A percentile compares a stretch with the other conserved stretches of the same genome.
Evolutionary conservation across 2,329 filamentous ascomycete genomes (phyloP).

Genomic region (Chaetomiaceae sp.): DNA sequence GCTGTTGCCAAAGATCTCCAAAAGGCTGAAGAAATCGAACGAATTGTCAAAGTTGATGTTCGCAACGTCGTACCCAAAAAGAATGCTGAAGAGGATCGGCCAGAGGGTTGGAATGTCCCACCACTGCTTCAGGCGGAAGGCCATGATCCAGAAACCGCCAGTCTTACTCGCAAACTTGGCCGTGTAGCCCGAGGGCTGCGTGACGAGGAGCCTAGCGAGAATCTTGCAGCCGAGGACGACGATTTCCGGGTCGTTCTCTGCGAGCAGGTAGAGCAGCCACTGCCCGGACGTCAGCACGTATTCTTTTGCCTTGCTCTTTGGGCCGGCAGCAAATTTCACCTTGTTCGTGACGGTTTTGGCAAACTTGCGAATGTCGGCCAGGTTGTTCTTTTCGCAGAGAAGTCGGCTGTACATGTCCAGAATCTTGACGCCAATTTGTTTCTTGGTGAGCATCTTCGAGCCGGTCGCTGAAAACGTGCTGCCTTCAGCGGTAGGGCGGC

Average conservation of each 20-base stretch:
- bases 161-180: conserved; percentile 79
- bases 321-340: conserved; percentile 45
- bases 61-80: conserved; percentile 80
- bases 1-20: conserved; percentile 66
- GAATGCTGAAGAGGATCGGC: conserved; percentile 80
- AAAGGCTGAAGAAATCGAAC: conserved; percentile 69
- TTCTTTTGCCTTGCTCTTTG: conserved; percentile 19
- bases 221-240: conserved; percentile 79
- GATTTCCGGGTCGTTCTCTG: conserved; percentile 78
- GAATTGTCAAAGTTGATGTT: conserved; percentile 67
- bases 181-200: conserved; percentile 75
- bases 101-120: conserved; percentile 84
- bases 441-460: conserved; percentile 51
- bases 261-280: conserved; percentile 89
- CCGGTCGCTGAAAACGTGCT: conserved; percentile 28
- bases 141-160: conserved; percentile 83
- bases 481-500: conserved; percentile 37
- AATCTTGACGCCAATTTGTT: conserved; percentile 69
- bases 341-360: conserved; percentile 93
- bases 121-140: conserved; percentile 74
- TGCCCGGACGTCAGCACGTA: conserved; percentile 40
- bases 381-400: conserved; percentile 68
- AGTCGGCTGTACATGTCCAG: conserved; percentile 73
- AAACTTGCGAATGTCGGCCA: conserved; percentile 74
- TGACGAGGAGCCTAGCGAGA: conserved; percentile 74